Evolutionary conservation across 495 filamentous ascomycete species (phyloP).

Genomic region (Penicillium robsamsonii): DNA sequence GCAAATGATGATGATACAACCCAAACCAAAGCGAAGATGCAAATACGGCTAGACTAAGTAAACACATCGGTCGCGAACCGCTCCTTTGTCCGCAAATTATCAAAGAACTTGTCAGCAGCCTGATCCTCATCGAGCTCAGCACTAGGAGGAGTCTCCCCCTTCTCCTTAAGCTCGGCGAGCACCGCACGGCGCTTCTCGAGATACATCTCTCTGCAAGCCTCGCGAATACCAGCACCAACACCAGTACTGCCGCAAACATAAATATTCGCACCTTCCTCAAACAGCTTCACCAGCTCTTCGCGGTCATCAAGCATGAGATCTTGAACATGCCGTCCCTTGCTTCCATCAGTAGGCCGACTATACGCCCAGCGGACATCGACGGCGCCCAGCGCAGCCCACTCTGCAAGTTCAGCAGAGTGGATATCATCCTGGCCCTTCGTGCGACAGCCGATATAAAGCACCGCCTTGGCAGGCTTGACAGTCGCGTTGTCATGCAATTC

Average conservation of each 20-base stretch:
- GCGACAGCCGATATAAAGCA: slow-evolving; percentile 66
- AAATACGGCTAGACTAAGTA: slow-evolving; percentile 22
- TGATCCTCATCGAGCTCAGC: slow-evolving; percentile 42
- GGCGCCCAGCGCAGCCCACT: slow-evolving; percentile 57
- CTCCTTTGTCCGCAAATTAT: slow-evolving; percentile 53
- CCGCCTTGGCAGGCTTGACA: slow-evolving; percentile 50
- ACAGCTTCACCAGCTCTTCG: slow-evolving; percentile 51
- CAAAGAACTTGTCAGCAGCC: slow-evolving; percentile 53
- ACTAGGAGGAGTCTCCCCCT: slow-evolving; percentile 35
- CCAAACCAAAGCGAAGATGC: neutral
- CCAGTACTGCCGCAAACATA: slow-evolving; percentile 66
- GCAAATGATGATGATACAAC: neutral
- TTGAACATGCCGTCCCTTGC: slow-evolving; percentile 54
- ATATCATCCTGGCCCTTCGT: slow-evolving; percentile 56
- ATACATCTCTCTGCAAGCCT: slow-evolving; percentile 50
- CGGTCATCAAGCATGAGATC: slow-evolving; percentile 56
- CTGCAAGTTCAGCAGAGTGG: slow-evolving; percentile 56
- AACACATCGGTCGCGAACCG: slow-evolving; percentile 71
- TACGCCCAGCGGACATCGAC: slow-evolving; percentile 59
- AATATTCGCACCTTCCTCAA: slow-evolving; percentile 58
- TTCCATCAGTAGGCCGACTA: slow-evolving; percentile 38
- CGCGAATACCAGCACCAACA: slow-evolving; percentile 60
- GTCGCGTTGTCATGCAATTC: slow-evolving; percentile 13
- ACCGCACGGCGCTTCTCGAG: slow-evolving; percentile 44
- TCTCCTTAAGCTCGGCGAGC: slow-evolving; percentile 28